These are phyloP conservation scores for Coffea canephora DNA, from an alignment of 257 asterid genomes.

Conservation along the genomic window DNA sequence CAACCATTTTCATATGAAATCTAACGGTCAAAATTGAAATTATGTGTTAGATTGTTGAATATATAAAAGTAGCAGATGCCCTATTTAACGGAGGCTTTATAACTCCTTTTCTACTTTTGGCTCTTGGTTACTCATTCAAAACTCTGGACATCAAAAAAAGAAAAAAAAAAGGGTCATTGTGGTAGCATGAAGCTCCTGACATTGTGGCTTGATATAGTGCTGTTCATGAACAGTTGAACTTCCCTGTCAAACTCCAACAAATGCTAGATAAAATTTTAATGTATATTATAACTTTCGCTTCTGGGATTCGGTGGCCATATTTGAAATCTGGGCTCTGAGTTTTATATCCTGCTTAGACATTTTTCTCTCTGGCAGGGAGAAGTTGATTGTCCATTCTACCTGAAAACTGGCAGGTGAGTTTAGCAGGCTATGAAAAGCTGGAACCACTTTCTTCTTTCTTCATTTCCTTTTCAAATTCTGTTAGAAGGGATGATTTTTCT, in stretches of 20 bases:
- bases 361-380: constrained; percentile 66
- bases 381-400: constrained; percentile 94
- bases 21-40: background rate
- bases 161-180: background rate
- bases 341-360: constrained; percentile 12
- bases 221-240: background rate
- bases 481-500: constrained; percentile 18
- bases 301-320: background rate
- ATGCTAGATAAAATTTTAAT: background rate
- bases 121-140: background rate
- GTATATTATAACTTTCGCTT: constrained; percentile 1
- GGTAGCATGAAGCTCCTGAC: background rate
- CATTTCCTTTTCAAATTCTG: constrained; percentile 6
- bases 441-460: constrained; percentile 11
- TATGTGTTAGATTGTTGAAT: background rate
- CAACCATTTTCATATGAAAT: background rate
- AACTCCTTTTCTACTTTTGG: background rate
- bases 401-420: constrained; percentile 95
- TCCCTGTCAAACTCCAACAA: background rate
- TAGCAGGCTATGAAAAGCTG: constrained; percentile 18
- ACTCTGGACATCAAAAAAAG: background rate
- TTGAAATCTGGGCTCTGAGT: background rate
- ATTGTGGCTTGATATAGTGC: background rate
- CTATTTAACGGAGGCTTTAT: background rate
- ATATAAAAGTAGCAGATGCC: background rate